Evolutionary conservation across 768 basidiomycete species (phyloP), one percentile per base, ranked within the genome.

Genomic region (Polyporus arcularius): DNA sequence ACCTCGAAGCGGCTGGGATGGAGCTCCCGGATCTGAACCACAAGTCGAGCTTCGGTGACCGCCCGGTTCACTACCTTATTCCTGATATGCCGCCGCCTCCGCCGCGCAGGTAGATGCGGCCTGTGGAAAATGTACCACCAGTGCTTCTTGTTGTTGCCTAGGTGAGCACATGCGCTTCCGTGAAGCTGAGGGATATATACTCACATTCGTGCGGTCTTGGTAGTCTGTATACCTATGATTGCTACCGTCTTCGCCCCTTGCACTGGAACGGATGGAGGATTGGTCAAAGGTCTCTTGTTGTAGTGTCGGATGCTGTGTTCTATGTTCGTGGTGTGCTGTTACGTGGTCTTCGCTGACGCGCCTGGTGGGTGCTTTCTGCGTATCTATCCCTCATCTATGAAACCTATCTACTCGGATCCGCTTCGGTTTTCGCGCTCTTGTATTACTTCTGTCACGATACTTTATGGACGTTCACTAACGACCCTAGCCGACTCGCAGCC

Each of bases 1-100:
- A 69, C 45, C 58, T 71, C 26, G 56, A 65, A 14, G 58, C 61
- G 46, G 32, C 53, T 61, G 67, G 61, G 31, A 35, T 55, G 55
- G 54, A 54, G 43, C 48, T 66, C 31, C 62, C 68, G 57, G 39
- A 59, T 26, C 50, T 73, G 52, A 70, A 64, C 35, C 72, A 72
- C 58, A 71, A 73, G 69, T 60, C 65, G 21, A 73, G 72, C 65
- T 70, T 73, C 40, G 72, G 72, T 0, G 64, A 69, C 32, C 64
- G 65, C 45, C 67, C 61, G 51, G 67, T 73, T 63, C 72, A 70
- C 54, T 66, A 68, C 53, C 54, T 73, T 54, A 69, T 68, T 8
- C 67, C 72, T 30, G 72, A 73, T 54, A 63, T 70, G 57, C 72
- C 72, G 4, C 62, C 64, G 26, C 62, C 62, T 15, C 49, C 61